Conservation (phyloP, 768 basidiomycete genomes). For the Rhizopogon salebrosus region DNA sequence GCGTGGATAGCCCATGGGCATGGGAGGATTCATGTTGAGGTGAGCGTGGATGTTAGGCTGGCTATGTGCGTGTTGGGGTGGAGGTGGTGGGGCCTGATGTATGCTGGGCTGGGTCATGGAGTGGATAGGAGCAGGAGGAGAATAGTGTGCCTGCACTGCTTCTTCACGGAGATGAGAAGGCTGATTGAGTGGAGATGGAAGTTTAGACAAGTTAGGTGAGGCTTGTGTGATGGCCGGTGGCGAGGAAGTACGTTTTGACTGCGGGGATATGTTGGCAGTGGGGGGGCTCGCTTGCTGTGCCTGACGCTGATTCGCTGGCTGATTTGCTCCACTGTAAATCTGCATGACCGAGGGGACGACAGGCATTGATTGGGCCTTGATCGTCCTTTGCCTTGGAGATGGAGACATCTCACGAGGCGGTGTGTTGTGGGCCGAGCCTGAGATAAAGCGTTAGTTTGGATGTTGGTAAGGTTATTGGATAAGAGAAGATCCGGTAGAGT, state of each 20-base stretch:
- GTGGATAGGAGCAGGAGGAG: constrained; percentile 36
- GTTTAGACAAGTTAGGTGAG: constrained; percentile 28
- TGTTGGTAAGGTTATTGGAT: constrained; percentile 6
- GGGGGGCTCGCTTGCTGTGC: constrained; percentile 31
- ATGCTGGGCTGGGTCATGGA: constrained; percentile 25
- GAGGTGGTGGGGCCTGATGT: constrained; percentile 31
- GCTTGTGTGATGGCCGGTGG: constrained; percentile 30
- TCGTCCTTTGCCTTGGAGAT: constrained; percentile 45
- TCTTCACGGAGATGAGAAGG: constrained; percentile 27
- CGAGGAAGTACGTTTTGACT: constrained; percentile 26
- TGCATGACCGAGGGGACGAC: constrained; percentile 54
- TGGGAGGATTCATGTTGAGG: constrained; percentile 26
- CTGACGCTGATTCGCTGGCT: constrained; percentile 33
- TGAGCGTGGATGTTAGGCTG: constrained; percentile 24
- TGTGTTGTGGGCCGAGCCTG: constrained; percentile 23
- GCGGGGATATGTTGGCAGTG: constrained; percentile 27
- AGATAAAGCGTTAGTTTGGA: constrained; percentile 3
- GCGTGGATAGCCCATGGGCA: constrained; percentile 54
- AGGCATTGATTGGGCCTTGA: constrained; percentile 59
- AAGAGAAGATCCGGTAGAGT: constrained; percentile 9
- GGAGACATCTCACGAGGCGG: constrained; percentile 39
- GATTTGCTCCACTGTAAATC: constrained; percentile 36
- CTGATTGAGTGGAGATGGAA: constrained; percentile 21
- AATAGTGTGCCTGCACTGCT: constrained; percentile 33
- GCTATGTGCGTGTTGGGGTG: constrained; percentile 25